Evolutionary conservation across 2,329 filamentous ascomycete genomes (phyloP).

Genomic region (Pseudogymnoascus pannorum): DNA sequence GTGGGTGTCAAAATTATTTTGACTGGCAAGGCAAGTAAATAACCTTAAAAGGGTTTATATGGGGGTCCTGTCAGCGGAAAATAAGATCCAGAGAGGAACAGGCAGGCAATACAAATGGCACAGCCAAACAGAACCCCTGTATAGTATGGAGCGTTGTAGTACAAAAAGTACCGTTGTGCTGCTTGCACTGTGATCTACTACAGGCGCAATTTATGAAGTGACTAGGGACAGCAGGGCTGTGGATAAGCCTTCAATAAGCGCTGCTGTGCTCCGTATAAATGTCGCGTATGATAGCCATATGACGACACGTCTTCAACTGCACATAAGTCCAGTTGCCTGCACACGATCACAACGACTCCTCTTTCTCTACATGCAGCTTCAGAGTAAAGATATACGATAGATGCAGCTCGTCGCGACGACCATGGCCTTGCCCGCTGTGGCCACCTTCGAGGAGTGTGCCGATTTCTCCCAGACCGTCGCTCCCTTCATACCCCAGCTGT

Average conservation of each 20-base stretch:
- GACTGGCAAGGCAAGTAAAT: background rate
- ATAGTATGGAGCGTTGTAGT: background rate
- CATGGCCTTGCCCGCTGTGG: slow-evolving; percentile 68
- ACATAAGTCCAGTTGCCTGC: background rate
- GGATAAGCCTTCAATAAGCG: background rate
- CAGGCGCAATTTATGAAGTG: background rate
- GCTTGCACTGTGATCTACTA: background rate
- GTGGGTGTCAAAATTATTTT: background rate
- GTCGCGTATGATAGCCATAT: background rate
- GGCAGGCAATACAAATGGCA: background rate
- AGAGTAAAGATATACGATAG: background rate
- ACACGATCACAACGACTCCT: background rate
- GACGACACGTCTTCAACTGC: slow-evolving; percentile 4
- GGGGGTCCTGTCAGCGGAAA: background rate
- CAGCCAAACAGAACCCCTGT: background rate
- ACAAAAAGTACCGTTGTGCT: background rate
- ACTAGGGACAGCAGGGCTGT: background rate
- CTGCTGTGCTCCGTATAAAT: background rate
- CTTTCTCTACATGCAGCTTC: background rate
- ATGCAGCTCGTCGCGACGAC: background rate
- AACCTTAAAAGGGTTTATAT: slow-evolving; percentile 1
- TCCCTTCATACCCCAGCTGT: slow-evolving; percentile 66
- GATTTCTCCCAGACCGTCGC: slow-evolving; percentile 67
- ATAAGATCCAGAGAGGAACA: background rate
- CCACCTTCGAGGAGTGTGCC: slow-evolving; percentile 64